Conservation (phyloP, 1,284 basidiomycete species). For the Malassezia yamatoensis region DNA sequence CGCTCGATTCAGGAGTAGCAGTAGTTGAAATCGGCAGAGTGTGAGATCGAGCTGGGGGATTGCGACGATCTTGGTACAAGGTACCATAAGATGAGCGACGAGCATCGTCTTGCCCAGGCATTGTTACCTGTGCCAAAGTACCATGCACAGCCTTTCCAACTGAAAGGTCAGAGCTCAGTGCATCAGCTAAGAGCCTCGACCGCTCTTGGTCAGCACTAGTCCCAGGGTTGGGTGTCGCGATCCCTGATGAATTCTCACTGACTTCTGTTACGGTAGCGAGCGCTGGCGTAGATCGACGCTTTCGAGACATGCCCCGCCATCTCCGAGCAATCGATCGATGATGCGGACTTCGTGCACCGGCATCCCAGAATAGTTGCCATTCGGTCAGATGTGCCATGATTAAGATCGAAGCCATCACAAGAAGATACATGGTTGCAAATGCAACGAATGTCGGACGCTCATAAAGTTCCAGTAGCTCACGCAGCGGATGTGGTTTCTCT, state of each 20-base stretch:
- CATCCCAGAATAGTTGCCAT: constrained; percentile 42
- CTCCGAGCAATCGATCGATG: constrained; percentile 8
- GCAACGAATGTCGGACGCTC: constrained; percentile 68
- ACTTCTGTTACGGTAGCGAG: constrained; percentile 45
- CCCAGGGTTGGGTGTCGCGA: constrained; percentile 25
- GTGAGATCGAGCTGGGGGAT: not conserved
- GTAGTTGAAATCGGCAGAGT: too few relatives aligned
- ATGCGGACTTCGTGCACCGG: constrained; percentile 10
- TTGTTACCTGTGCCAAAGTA: constrained; percentile 1
- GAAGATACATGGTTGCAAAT: constrained; percentile 56
- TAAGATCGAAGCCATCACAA: constrained; percentile 57
- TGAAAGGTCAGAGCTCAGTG: not conserved
- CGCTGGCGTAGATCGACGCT: constrained; percentile 33
- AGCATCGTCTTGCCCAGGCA: not conserved
- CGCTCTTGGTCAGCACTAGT: constrained; percentile 15
- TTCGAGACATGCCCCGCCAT: constrained; percentile 14
- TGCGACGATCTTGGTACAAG: not conserved
- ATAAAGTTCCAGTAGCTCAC: constrained; percentile 73
- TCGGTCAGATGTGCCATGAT: constrained; percentile 35
- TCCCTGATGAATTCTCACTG: constrained; percentile 42
- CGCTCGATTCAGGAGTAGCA: too few relatives aligned
- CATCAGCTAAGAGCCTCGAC: not conserved
- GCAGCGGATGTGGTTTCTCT: constrained; percentile 77
- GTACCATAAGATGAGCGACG: not conserved
- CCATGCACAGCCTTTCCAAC: constrained; percentile 6